phyloP scores from a whole-genome alignment of 2,329 filamentous ascomycete genomes.

The Penicillium sp. region DNA sequence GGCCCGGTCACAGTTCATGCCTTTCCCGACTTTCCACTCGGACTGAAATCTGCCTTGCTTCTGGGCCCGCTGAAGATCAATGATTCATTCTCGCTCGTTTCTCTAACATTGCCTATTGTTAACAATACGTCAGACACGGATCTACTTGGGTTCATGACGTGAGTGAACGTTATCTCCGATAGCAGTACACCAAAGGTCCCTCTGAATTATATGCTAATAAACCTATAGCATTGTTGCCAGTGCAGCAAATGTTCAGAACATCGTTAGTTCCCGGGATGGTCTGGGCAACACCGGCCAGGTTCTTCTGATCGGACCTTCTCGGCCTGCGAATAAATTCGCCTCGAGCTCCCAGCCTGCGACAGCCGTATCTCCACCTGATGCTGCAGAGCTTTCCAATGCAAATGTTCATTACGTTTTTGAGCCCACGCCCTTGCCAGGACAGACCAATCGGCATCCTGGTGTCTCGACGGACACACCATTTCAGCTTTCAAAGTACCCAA shows the following conservation, averaged over 20 bases:
- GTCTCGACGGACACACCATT: conserved; percentile 49
- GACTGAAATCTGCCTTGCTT: conserved; percentile 56
- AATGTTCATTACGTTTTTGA: conserved; percentile 58
- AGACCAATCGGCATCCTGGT: conserved; percentile 21
- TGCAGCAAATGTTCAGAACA: conserved; percentile 27
- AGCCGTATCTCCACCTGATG: conserved; percentile 31
- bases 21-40: conserved; percentile 40
- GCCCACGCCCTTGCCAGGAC: conserved; percentile 44
- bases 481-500: conserved; percentile 57
- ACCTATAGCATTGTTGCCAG: conserved; percentile 49
- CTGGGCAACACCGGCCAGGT: conserved; percentile 65
- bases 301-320: conserved; percentile 64
- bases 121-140: conserved; percentile 58
- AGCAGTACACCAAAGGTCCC: background rate
- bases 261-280: conserved; percentile 42
- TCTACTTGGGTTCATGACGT: conserved; percentile 76
- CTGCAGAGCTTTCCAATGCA: conserved; percentile 27
- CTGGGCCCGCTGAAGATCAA: conserved; percentile 73
- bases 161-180: conserved; percentile 55
- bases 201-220: background rate
- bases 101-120: conserved; percentile 73
- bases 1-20: conserved; percentile 34
- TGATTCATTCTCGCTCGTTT: conserved; percentile 67
- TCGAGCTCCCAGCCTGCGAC: conserved; percentile 14
- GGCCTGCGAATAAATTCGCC: conserved; percentile 61